Conservation (phyloP, 1,284 basidiomycete genomes). For the Pascua sp. region DNA sequence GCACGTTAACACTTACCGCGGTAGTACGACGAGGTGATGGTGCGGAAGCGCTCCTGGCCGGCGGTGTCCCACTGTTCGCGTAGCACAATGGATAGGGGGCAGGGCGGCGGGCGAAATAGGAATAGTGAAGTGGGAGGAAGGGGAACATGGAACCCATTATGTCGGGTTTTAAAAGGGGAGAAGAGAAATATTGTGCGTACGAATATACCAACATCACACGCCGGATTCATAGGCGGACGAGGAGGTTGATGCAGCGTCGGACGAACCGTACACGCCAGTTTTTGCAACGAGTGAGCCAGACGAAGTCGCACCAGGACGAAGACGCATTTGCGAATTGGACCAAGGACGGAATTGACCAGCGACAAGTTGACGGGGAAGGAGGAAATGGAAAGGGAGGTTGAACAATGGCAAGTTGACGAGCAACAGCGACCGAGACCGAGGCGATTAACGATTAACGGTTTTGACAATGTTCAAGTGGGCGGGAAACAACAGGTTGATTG, state of each 20-base stretch:
- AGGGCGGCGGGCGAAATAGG: constrained; percentile 15
- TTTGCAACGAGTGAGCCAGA: background rate
- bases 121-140: constrained; percentile 13
- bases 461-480: background rate
- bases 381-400: background rate
- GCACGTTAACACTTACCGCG: constrained; percentile 50
- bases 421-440: background rate
- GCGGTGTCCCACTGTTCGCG: constrained; percentile 86
- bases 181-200: constrained; percentile 18
- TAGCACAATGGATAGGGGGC: constrained; percentile 20
- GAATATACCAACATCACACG: constrained; percentile 25
- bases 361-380: background rate
- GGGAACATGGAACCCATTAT: constrained; percentile 10
- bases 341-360: no score
- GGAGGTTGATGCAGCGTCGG: constrained; percentile 7
- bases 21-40: constrained; percentile 96
- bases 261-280: background rate
- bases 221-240: constrained; percentile 28
- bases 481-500: constrained; percentile 3
- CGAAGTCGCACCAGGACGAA: no score
- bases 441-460: no score
- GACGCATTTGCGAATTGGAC: no score
- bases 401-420: background rate
- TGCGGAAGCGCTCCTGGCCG: constrained; percentile 96
- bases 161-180: background rate